Evolutionary conservation across 2,329 filamentous ascomycete genomes (phyloP).

Genomic region (Beauveria scarabaeidicola): DNA sequence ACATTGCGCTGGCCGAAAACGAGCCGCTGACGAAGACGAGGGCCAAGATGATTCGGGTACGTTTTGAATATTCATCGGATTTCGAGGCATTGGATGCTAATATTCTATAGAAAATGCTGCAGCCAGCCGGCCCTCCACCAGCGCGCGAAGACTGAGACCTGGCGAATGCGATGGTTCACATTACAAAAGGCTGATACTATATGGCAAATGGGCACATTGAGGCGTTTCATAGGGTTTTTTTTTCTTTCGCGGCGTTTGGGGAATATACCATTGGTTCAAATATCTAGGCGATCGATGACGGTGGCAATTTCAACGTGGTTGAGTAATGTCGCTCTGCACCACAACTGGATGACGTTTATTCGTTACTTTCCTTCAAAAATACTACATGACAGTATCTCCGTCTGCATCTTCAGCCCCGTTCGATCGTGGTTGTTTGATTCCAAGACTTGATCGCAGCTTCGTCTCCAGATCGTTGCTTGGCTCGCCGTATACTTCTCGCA

Average conservation of each 20-base stretch:
- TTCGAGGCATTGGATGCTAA: neutral
- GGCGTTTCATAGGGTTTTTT: constrained; percentile 7
- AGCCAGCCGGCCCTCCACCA: constrained; percentile 51
- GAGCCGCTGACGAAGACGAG: constrained; percentile 74
- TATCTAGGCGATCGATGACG: neutral
- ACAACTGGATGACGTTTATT: neutral
- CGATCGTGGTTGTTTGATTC: constrained; percentile 30
- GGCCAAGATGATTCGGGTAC: constrained; percentile 66
- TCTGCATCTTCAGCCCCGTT: constrained; percentile 20
- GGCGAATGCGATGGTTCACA: neutral
- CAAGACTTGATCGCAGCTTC: constrained; percentile 54
- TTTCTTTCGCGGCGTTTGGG: constrained; percentile 16
- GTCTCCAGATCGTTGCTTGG: constrained; percentile 47
- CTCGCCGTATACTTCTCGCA: constrained; percentile 51
- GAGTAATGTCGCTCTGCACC: neutral
- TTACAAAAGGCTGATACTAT: neutral
- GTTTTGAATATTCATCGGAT: constrained; percentile 14
- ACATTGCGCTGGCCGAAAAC: constrained; percentile 84
- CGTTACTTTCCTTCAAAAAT: neutral
- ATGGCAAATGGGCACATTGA: neutral
- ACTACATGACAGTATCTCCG: constrained; percentile 11
- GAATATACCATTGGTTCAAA: constrained; percentile 17
- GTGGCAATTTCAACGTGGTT: neutral
- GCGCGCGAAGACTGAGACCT: constrained; percentile 39
- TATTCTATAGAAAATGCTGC: constrained; percentile 55